A percentile compares a stretch with the other conserved stretches of the same genome.
Conservation (phyloP, 169 alveolate genomes). For the Eimeria necatrix region DNA sequence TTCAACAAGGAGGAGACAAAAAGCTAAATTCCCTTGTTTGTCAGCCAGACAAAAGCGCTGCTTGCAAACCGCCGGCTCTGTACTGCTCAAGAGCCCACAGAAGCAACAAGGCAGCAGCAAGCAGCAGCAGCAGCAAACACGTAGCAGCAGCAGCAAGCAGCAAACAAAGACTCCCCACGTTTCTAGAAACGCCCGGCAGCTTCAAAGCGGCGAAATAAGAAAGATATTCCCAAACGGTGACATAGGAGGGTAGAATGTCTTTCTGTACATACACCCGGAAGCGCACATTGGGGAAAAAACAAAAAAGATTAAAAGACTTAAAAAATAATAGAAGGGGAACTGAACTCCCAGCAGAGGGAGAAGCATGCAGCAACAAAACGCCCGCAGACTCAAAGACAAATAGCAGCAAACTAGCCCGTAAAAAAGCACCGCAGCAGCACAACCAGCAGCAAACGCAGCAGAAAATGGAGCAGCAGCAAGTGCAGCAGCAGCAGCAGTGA, state of each 20-base stretch:
- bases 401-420: no score
- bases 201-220: constrained; percentile 48
- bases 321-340: no score
- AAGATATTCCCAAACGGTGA: constrained; percentile 59
- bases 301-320: not conserved
- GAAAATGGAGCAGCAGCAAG: no score
- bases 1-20: not conserved
- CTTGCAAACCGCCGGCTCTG: not conserved
- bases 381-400: no score
- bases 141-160: not conserved
- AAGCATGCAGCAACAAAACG: no score
- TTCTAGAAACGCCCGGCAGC: constrained; percentile 78
- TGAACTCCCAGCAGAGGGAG: no score
- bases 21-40: not conserved
- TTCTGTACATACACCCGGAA: not conserved
- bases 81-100: not conserved
- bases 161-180: constrained; percentile 36
- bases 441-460: no score
- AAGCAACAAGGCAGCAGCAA: not conserved
- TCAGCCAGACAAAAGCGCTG: not conserved
- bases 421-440: no score
- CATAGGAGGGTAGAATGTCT: constrained; percentile 38
- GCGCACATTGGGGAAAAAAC: no score
- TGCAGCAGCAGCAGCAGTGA: no score
- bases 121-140: not conserved